A percentile compares a stretch with the other conserved stretches of the same genome.
Evolutionary conservation across 1,284 basidiomycete genomes (phyloP).

Genomic region (Sutorius eximius): DNA sequence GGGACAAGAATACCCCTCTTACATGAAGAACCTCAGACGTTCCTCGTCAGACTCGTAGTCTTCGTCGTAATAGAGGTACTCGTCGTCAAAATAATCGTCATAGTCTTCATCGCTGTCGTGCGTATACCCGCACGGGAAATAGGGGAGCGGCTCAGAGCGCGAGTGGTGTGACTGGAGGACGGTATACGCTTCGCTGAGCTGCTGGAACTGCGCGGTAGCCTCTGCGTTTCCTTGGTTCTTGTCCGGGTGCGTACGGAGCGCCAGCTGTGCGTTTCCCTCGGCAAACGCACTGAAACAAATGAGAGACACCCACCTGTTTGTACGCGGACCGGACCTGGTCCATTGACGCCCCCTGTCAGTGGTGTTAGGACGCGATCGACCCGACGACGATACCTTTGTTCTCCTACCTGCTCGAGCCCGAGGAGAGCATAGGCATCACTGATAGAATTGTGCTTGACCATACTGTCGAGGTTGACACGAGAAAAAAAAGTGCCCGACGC

Average conservation of each 20-base stretch:
- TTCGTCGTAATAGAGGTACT: constrained; percentile 37
- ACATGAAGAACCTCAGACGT: constrained; percentile 47
- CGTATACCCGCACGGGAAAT: constrained; percentile 16
- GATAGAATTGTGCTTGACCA: constrained; percentile 41
- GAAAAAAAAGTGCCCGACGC: constrained; percentile 24
- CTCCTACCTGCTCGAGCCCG: constrained; percentile 56
- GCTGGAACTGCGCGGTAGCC: constrained; percentile 69
- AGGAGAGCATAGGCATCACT: constrained; percentile 55
- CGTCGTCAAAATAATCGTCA: constrained; percentile 37
- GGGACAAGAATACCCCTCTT: constrained; percentile 7
- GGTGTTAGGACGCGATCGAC: constrained; percentile 4
- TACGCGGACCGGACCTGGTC: constrained; percentile 66
- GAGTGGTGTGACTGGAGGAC: constrained; percentile 55
- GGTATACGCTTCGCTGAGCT: constrained; percentile 65
- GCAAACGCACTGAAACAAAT: not conserved
- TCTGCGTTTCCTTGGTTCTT: constrained; percentile 64
- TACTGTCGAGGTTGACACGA: constrained; percentile 22
- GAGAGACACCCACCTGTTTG: constrained; percentile 50
- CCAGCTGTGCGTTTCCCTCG: constrained; percentile 43
- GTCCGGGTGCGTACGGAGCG: constrained; percentile 70
- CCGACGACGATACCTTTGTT: not conserved
- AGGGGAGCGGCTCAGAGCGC: constrained; percentile 24
- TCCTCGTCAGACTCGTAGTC: constrained; percentile 37
- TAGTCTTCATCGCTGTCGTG: constrained; percentile 27
- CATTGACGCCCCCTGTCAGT: constrained; percentile 53